These are phyloP conservation scores for Talaromyces sp. DNA, from an alignment of 2,329 filamentous ascomycete species.

Conservation along the genomic window DNA sequence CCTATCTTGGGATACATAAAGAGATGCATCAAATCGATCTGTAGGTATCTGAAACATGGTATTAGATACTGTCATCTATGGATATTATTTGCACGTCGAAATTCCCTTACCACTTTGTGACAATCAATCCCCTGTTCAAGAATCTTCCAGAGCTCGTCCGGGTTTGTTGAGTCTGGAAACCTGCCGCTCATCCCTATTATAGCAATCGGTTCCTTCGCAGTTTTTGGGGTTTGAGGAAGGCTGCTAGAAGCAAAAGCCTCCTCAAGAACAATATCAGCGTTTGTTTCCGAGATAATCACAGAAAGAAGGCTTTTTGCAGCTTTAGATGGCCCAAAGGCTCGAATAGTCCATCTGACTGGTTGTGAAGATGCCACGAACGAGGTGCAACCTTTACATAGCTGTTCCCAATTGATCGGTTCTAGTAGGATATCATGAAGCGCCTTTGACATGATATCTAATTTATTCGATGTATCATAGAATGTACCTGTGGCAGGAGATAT, in stretches of 20 bases:
- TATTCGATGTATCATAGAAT: background rate
- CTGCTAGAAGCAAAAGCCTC: background rate
- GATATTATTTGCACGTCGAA: slow-evolving; percentile 25
- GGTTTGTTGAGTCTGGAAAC: slow-evolving; percentile 59
- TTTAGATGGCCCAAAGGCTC: background rate
- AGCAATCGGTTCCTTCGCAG: background rate
- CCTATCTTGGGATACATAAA: slow-evolving; percentile 30
- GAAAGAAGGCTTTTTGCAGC: background rate
- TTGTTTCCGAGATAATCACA: background rate
- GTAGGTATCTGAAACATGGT: slow-evolving; percentile 23
- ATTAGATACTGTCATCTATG: background rate
- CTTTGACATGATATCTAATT: background rate
- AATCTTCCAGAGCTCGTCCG: slow-evolving; percentile 50
- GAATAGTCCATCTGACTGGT: background rate
- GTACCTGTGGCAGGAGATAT: background rate
- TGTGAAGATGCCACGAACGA: background rate
- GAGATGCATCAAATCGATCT: slow-evolving; percentile 32
- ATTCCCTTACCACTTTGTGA: slow-evolving; percentile 20
- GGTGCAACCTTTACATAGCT: background rate
- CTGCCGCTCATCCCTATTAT: slow-evolving; percentile 33
- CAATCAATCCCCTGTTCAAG: slow-evolving; percentile 35
- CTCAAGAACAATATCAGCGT: background rate
- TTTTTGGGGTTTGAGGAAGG: background rate
- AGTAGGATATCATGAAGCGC: background rate
- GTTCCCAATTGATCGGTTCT: background rate